Evolutionary conservation across 2,329 filamentous ascomycete species (phyloP).

Genomic region (Cladobotryum protrusum): DNA sequence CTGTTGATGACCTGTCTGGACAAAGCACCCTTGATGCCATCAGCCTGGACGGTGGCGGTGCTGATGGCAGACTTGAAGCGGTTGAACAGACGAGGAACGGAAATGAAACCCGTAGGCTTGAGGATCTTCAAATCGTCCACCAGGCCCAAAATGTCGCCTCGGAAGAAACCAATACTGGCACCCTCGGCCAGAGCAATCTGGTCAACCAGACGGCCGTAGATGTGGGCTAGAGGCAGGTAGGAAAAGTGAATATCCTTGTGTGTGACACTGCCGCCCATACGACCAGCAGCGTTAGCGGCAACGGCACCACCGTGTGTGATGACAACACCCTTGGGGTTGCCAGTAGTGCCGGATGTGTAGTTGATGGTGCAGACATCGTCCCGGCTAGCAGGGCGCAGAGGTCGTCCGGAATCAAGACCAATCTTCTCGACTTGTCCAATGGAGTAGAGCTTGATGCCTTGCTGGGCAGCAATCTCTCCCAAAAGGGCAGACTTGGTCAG

Average conservation of each 20-base stretch:
- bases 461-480: constrained; percentile 64
- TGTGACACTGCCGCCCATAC: constrained; percentile 47
- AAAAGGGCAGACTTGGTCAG: constrained; percentile 75
- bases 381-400: constrained; percentile 64
- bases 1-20: constrained; percentile 72
- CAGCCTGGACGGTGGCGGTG: constrained; percentile 68
- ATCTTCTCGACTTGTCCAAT: constrained; percentile 76
- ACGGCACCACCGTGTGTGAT: constrained; percentile 78
- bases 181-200: constrained; percentile 67
- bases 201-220: constrained; percentile 82
- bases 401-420: constrained; percentile 62
- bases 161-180: constrained; percentile 81
- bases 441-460: constrained; percentile 72
- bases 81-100: constrained; percentile 88
- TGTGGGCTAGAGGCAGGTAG: constrained; percentile 90
- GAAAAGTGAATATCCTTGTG: constrained; percentile 64
- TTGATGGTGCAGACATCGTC: constrained; percentile 84
- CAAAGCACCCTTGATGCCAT: constrained; percentile 73
- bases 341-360: constrained; percentile 83
- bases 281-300: constrained; percentile 58
- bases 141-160: constrained; percentile 78
- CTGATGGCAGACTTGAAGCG: constrained; percentile 81
- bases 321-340: constrained; percentile 75
- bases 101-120: constrained; percentile 74
- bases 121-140: constrained; percentile 89